Conservation (phyloP, 805 yeast genomes). For the Lipomyces yamanashiensis region DNA sequence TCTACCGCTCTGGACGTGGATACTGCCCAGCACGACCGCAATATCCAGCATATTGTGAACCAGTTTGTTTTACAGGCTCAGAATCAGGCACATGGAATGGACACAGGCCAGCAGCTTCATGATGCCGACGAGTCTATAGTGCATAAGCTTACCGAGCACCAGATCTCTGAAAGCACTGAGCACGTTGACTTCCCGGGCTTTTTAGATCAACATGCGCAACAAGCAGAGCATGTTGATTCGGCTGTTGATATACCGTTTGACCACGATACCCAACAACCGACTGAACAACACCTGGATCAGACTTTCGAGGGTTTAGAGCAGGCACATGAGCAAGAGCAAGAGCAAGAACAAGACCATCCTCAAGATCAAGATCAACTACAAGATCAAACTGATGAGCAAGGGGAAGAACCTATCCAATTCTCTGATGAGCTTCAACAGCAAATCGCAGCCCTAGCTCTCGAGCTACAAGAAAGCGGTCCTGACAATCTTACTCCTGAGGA, state of each 20-base stretch:
- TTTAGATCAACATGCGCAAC: conserved; percentile 5
- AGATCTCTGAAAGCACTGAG: background rate
- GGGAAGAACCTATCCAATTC: conserved; percentile 1
- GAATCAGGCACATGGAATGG: background rate
- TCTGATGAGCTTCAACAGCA: conserved; percentile 19
- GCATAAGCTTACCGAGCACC: background rate
- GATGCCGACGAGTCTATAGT: background rate
- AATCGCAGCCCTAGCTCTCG: conserved; percentile 16
- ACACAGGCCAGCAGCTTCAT: background rate
- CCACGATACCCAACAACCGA: conserved; percentile 9
- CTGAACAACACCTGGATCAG: background rate
- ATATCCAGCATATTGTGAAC: conserved; percentile 6
- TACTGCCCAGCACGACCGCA: background rate
- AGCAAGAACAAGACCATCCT: background rate
- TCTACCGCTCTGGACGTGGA: too few species aligned
- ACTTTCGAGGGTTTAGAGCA: conserved; percentile 4
- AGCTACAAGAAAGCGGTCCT: conserved; percentile 17
- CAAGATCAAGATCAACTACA: background rate
- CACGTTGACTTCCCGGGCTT: background rate
- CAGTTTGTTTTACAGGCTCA: conserved; percentile 2
- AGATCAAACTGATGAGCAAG: background rate
- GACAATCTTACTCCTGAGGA: conserved; percentile 17
- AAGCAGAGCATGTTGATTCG: background rate
- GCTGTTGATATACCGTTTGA: background rate
- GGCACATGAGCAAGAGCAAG: background rate